A percentile compares a stretch with the other conserved stretches of the same genome.
These are phyloP conservation scores for Hordeum vulgare DNA, from an alignment of 176 grass and related monocot species.

Conservation along the genomic window MorexV3_pseudomolecules_assembly NC_058520.1:300769610-300770109, in stretches of 20 bases:
- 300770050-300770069: no score
- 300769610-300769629: slow-evolving; percentile 4
- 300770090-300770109: no score
- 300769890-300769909: not conserved
- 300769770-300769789: not conserved
- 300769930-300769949: slow-evolving; percentile 2
- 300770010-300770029: no score
- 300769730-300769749: not conserved
- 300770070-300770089: no score
- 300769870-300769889: not conserved
- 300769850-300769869: not conserved
- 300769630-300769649: not conserved
- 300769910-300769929: not conserved
- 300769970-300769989: slow-evolving; percentile 17
- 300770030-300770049: no score
- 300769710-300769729: not conserved
- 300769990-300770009: not conserved
- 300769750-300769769: slow-evolving; percentile 2
- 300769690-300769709: not conserved
- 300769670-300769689: not conserved
- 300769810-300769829: not conserved
- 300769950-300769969: not conserved
- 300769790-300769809: not conserved
- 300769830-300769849: not conserved
- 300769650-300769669: not conserved